Conservation (phyloP, 75 land plant species). For the Picea glauca region DNA sequence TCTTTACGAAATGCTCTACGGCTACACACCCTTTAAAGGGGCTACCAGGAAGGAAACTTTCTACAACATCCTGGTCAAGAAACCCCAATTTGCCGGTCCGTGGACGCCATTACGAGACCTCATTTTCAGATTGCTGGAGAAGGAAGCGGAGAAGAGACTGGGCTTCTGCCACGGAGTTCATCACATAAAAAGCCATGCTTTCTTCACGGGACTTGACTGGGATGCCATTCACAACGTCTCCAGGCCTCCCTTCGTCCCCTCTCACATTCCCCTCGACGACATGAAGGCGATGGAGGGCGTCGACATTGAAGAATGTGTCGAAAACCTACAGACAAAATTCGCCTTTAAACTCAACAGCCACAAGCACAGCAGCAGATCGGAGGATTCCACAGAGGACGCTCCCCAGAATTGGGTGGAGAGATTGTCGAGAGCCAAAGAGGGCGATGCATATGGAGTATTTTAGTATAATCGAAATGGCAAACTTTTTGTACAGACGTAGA, state of each 20-base stretch:
- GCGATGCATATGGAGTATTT: neutral
- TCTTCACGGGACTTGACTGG: slow-evolving; percentile 40
- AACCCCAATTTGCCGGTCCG: slow-evolving; percentile 35
- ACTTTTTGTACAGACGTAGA: too few relatives aligned
- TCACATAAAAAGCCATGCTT: slow-evolving; percentile 32
- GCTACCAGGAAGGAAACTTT: slow-evolving; percentile 39
- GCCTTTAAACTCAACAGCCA: neutral
- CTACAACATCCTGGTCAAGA: slow-evolving; percentile 25
- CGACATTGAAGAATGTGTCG: slow-evolving; percentile 13
- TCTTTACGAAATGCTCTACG: slow-evolving; percentile 49
- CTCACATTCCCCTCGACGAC: neutral
- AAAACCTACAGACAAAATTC: neutral
- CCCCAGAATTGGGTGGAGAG: neutral
- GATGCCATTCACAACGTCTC: slow-evolving; percentile 12
- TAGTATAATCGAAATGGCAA: too few relatives aligned
- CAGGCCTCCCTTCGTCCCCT: slow-evolving; percentile 41
- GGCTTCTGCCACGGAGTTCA: slow-evolving; percentile 12
- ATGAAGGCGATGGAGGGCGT: neutral
- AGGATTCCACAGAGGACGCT: neutral
- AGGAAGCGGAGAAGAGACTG: slow-evolving; percentile 37
- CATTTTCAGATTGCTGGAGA: slow-evolving; percentile 31
- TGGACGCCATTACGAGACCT: slow-evolving; percentile 28
- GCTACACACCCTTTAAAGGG: slow-evolving; percentile 47
- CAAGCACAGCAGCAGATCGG: neutral
- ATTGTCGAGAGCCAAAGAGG: neutral